Base-by-base conservation (phyloP, 176 grass and related monocot species). In the Saccharum spontaneum region DNA sequence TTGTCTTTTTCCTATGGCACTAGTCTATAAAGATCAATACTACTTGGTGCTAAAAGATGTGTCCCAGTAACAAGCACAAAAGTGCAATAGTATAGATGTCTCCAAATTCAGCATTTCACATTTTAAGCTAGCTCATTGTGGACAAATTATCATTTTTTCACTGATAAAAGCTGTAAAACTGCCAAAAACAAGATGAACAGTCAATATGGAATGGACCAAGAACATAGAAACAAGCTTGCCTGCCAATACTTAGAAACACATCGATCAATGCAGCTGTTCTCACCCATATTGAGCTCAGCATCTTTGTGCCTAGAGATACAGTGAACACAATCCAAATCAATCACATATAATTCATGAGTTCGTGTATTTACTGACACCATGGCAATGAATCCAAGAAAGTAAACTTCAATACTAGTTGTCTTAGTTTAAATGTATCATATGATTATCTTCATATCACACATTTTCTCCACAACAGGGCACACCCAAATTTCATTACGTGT, bases 201-300 rank as follows among this genome's bases (percentile, higher is more conserved):
- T 66, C 5, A 46, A 71, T 8, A 73, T 61, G 9, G 59, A 67
- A 20, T 52, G 44, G 4, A 33, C 3, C 12, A 43, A 68, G 18
- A 6, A 73, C 45, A 41, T 6, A 59, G n/a, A 84, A 84, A 60
- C 14, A 76, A 86, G 84, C 73, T 85, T 85, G 62, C 90, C 91
- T 95, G 88, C 90, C 90, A 95, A 90, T 95, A 95, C 74, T 95
- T 95, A 6, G 93, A 82, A 73, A 86, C 90, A 60, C 93, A 95
- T 20, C 93, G 85, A 60, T 95, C 93, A 57, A 95, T 92, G 82
- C 93, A 95, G 80, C 93, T 95, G 38, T 90, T 95, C 79, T 95
- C 93, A 75, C 88, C 93, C 88, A 95, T 92, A 39, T 95, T 92
- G 31, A 95, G 80, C 82, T 95, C 93, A 67, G 86, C 85, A 79